Percentiles rank a stretch among this genome's conserved stretches.
Evolutionary conservation across 2,329 filamentous ascomycete genomes (phyloP).

Genomic region (Colletotrichum sp.): DNA sequence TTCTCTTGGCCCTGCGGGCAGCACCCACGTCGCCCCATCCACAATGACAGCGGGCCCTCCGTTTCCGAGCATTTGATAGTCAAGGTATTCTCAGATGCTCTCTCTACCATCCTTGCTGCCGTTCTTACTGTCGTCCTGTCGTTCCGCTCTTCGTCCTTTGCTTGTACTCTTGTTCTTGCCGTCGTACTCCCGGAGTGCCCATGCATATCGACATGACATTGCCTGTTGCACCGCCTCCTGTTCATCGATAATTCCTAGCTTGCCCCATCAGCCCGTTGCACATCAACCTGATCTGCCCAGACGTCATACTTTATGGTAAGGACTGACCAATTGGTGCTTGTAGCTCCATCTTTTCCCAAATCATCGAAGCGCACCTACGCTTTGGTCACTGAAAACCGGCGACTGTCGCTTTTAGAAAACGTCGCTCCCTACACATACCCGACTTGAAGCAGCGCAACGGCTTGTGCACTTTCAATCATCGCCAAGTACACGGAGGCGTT

Average conservation of each 20-base stretch:
- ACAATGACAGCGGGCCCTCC: slow-evolving; percentile 1
- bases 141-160: not conserved
- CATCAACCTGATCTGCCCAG: not conserved
- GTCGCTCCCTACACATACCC: not conserved
- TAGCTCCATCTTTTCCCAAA: not conserved
- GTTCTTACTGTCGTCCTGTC: not conserved
- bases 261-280: slow-evolving; percentile 7
- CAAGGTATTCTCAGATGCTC: not conserved
- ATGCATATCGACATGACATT: not conserved
- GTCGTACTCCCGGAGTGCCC: not conserved
- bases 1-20: not conserved
- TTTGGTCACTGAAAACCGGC: not conserved
- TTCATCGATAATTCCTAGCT: not conserved
- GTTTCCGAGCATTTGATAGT: not conserved
- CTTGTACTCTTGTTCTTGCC: not conserved
- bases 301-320: not conserved
- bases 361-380: not conserved
- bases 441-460: not conserved
- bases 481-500: slow-evolving; percentile 19
- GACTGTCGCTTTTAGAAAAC: not conserved
- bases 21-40: slow-evolving; percentile 4
- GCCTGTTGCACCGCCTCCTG: not conserved
- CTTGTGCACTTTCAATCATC: not conserved
- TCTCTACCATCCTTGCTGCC: not conserved
- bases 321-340: not conserved